Base-by-base conservation (phyloP, 2,329 filamentous ascomycete genomes). In the Lasiodiplodia gonubiensis region DNA sequence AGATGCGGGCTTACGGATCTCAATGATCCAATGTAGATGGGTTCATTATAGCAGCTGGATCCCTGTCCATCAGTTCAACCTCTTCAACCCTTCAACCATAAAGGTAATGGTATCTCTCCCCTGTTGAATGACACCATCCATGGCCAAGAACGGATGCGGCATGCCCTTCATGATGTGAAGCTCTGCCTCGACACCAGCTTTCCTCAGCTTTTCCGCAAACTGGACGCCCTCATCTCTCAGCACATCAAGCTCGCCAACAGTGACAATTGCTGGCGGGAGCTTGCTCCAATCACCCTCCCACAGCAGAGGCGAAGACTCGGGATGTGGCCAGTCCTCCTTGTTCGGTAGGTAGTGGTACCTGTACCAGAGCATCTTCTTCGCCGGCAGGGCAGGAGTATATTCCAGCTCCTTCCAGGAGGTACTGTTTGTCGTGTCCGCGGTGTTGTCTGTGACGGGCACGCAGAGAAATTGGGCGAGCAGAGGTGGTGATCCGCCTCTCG, bases 291-390 rank as follows among this genome's bases (percentile, higher is more conserved):
- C 37, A 2, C 61, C n/a, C 1, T 68, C 70, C 61, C 68, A 67
- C 46, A 71, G 65, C 23, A 71, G 70, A 11, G 78, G 78, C 18
- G 76, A 78, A 3, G 76, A 75, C 18, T 78, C 72, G 72, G 77
- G 79, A 42, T 68, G 69, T 10, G 55, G 63, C 37, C 70, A 72
- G 16, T 76, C 69, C 1, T 69, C 69, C 8, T 71, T 64, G n/a
- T 69, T 69, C 1, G 74, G 57, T 23, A 80, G 71, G 52, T 79
- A 80, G 63, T 78, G 73, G 30, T 71, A 68, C n/a, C 78, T 76
- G 63, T 80, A 80, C 74, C 76, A 78, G n/a, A 71, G 69, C 74
- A 80, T 76, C 69, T 57, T 4, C 76, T 72, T 1, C 75, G 79
- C 27, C 77, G 74, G 74, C 75, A 80, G 18, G 76, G 76, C 18